phyloP scores from a whole-genome alignment of 768 basidiomycete genomes.

The Dentipellis fragilis region DNA sequence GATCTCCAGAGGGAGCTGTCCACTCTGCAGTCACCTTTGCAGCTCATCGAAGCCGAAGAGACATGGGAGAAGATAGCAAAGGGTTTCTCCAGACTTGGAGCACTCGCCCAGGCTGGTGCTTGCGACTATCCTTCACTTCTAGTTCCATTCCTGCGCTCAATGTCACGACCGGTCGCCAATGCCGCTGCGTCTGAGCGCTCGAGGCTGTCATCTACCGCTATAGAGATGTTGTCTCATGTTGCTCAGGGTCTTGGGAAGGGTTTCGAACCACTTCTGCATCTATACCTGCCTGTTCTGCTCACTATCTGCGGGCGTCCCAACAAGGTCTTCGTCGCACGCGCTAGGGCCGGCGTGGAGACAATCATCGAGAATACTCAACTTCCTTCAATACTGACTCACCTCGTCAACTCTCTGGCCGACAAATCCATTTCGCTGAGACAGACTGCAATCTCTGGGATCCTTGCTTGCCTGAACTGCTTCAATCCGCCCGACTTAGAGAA shows the following conservation, averaged over 20 bases:
- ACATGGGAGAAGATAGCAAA: conserved; percentile 64
- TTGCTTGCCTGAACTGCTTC: conserved; percentile 61
- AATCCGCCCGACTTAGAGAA: conserved; percentile 75
- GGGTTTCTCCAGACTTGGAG: conserved; percentile 34
- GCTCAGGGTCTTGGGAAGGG: conserved; percentile 44
- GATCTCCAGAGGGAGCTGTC: conserved; percentile 7
- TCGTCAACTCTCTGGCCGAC: conserved; percentile 52
- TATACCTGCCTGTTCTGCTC: conserved; percentile 62
- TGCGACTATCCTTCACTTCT: conserved; percentile 43
- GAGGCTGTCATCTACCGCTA: conserved; percentile 54
- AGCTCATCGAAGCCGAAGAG: conserved; percentile 62
- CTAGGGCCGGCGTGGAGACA: conserved; percentile 44
- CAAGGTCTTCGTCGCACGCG: conserved; percentile 66
- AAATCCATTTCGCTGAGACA: conserved; percentile 59
- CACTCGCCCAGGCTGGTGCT: conserved; percentile 41
- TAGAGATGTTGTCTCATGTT: conserved; percentile 49
- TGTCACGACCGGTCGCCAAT: conserved; percentile 42
- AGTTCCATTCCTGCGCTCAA: conserved; percentile 36
- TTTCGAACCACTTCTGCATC: conserved; percentile 59
- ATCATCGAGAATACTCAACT: conserved; percentile 63
- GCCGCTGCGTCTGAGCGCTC: conserved; percentile 69
- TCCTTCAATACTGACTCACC: conserved; percentile 49
- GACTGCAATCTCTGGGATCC: conserved; percentile 52
- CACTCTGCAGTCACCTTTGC: conserved; percentile 28
- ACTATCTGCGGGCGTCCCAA: conserved; percentile 62